phyloP scores from a whole-genome alignment of 768 basidiomycete genomes.

The Coprinopsis marcescibilis region DNA sequence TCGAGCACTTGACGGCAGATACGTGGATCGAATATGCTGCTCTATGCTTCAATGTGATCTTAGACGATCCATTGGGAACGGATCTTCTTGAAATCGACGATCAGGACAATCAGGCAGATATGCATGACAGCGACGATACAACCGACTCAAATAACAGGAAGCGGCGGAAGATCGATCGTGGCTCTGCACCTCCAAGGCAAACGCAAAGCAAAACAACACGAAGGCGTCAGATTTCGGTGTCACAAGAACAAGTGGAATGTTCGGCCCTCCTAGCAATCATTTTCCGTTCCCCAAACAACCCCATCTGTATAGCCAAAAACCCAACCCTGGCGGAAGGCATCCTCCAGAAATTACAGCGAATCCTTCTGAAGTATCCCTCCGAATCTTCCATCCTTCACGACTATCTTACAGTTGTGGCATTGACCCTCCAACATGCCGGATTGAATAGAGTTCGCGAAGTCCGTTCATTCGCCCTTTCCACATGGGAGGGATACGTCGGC shows the following conservation, averaged over 20 bases:
- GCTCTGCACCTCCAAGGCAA: conserved; percentile 15
- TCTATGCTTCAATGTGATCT: conserved; percentile 70
- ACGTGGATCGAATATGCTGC: conserved; percentile 67
- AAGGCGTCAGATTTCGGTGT: conserved; percentile 23
- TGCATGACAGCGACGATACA: conserved; percentile 20
- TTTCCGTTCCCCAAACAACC: conserved; percentile 36
- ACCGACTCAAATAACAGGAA: conserved; percentile 29
- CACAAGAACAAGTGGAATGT: conserved; percentile 68
- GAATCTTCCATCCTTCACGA: conserved; percentile 80
- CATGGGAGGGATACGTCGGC: conserved; percentile 60
- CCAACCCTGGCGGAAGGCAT: conserved; percentile 16
- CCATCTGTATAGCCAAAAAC: conserved; percentile 3
- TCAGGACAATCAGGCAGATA: conserved; percentile 23
- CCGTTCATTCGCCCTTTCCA: conserved; percentile 48
- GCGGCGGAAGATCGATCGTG: conserved; percentile 25
- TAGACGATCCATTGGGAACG: conserved; percentile 49
- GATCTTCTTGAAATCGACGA: conserved; percentile 29
- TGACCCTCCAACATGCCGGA: conserved; percentile 68
- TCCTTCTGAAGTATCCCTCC: conserved; percentile 57
- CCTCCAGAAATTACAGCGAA: conserved; percentile 42
- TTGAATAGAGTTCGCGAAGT: conserved; percentile 65
- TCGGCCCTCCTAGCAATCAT: conserved; percentile 57
- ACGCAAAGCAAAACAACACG: conserved; percentile 13
- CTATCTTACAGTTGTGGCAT: conserved; percentile 62
- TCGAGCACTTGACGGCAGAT: conserved; percentile 63